Conservation (phyloP, 805 yeast species). For the Teunomyces kruisii region DNA sequence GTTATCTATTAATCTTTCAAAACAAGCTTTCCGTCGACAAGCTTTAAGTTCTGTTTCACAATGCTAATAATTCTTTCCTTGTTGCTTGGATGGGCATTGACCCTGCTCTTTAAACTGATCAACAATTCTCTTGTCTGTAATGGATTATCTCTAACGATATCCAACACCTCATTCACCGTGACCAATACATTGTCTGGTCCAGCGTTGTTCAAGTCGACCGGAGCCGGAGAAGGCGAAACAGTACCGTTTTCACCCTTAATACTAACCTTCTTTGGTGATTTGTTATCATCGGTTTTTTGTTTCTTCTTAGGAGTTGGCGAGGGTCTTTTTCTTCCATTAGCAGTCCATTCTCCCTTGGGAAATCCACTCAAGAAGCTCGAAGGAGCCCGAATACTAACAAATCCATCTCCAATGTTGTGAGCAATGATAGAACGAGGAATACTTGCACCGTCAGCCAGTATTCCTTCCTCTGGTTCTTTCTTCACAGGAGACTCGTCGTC, state of each 20-base stretch:
- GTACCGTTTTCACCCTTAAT: conserved; percentile 14
- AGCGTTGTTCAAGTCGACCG: conserved; percentile 31
- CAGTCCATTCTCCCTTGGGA: conserved; percentile 86
- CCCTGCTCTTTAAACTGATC: conserved; percentile 57
- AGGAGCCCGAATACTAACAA: conserved; percentile 64
- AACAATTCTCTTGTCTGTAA: conserved; percentile 65
- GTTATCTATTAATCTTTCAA: conserved; percentile 27
- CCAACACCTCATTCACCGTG: conserved; percentile 71
- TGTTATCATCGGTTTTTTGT: conserved; percentile 33
- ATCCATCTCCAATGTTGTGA: conserved; percentile 33
- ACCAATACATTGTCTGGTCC: conserved; percentile 48
- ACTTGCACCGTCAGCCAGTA: conserved; percentile 7
- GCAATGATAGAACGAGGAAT: conserved; percentile 18
- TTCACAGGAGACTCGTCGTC: conserved; percentile 39
- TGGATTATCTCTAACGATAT: conserved; percentile 56
- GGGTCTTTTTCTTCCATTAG: conserved; percentile 47
- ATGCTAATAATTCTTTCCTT: conserved; percentile 57
- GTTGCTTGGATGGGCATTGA: conserved; percentile 63
- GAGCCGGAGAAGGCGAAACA: conserved; percentile 7
- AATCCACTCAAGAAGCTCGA: conserved; percentile 59
- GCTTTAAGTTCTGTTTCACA: conserved; percentile 56
- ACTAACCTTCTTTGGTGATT: conserved; percentile 29
- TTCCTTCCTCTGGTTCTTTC: conserved; percentile 28
- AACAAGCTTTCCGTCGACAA: conserved; percentile 48
- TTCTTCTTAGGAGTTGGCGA: conserved; percentile 37